A percentile compares a stretch with the other conserved stretches of the same genome.
Conservation (phyloP, 257 asterid species). For the Solanum rostratum region DNA sequence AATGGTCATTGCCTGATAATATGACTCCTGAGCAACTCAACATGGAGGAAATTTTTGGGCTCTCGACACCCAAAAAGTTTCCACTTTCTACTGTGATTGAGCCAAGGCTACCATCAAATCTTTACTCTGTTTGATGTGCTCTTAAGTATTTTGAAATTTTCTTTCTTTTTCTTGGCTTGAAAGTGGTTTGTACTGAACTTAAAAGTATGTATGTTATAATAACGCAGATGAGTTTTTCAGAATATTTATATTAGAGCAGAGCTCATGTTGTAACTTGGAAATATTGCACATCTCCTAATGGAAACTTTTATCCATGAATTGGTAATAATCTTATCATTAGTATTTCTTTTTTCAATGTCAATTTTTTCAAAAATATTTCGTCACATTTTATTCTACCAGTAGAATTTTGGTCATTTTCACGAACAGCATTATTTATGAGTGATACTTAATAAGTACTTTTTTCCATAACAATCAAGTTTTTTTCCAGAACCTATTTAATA, state of each 20-base stretch:
- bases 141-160: neutral
- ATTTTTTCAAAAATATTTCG: neutral
- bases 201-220: neutral
- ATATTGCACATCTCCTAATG: neutral
- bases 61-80: slow-evolving; percentile 25
- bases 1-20: slow-evolving; percentile 18
- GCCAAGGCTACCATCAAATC: slow-evolving; percentile 29
- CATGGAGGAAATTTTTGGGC: slow-evolving; percentile 37
- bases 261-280: neutral
- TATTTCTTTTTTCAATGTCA: neutral
- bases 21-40: slow-evolving; percentile 16
- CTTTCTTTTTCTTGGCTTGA: neutral
- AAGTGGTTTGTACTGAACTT: neutral
- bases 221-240: neutral
- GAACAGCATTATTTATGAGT: too few species aligned
- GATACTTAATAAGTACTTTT: too few species aligned
- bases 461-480: too few species aligned
- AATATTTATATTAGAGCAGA: neutral
- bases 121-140: slow-evolving; percentile 10
- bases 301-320: neutral
- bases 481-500: too few species aligned
- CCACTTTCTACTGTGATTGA: slow-evolving; percentile 20
- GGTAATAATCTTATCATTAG: neutral
- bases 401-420: too few species aligned
- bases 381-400: neutral